Evolutionary conservation across 1,284 basidiomycete genomes (phyloP).

Genomic region (Cryptococcus sp.): DNA sequence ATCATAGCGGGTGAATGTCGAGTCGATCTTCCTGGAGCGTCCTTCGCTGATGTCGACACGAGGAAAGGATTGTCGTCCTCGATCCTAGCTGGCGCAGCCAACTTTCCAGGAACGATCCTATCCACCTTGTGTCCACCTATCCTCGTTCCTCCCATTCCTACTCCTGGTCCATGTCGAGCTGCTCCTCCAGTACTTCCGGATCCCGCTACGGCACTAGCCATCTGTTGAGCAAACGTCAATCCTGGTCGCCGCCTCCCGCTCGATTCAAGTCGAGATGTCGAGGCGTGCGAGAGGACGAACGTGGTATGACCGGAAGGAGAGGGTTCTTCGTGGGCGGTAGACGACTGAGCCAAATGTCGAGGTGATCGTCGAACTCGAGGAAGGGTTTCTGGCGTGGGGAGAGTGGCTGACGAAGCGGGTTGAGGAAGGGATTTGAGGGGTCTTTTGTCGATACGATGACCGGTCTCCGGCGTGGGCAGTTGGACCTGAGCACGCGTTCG

Average conservation of each 20-base stretch:
- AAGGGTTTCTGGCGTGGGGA: conserved; percentile 55
- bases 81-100: neutral
- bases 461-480: conserved; percentile 38
- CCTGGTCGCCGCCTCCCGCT: conserved; percentile 30
- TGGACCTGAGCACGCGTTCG: conserved; percentile 16
- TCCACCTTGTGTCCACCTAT: conserved; percentile 23
- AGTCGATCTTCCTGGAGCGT: conserved; percentile 1
- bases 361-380: conserved; percentile 40
- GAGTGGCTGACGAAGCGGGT: conserved; percentile 44
- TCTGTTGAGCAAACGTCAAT: conserved; percentile 41
- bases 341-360: neutral
- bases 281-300: conserved; percentile 27
- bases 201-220: conserved; percentile 17
- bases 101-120: conserved; percentile 12
- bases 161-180: conserved; percentile 29
- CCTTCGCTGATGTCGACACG: neutral
- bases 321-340: neutral
- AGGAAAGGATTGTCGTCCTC: conserved; percentile 31
- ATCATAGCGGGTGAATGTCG: neutral
- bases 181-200: conserved; percentile 1
- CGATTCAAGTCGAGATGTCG: conserved; percentile 8
- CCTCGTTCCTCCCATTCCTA: conserved; percentile 38
- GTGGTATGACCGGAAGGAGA: conserved; percentile 37
- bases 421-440: neutral
- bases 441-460: conserved; percentile 22